phyloP scores from a whole-genome alignment of 2,329 filamentous ascomycete species.

The Penicillium janthinellum region DNA sequence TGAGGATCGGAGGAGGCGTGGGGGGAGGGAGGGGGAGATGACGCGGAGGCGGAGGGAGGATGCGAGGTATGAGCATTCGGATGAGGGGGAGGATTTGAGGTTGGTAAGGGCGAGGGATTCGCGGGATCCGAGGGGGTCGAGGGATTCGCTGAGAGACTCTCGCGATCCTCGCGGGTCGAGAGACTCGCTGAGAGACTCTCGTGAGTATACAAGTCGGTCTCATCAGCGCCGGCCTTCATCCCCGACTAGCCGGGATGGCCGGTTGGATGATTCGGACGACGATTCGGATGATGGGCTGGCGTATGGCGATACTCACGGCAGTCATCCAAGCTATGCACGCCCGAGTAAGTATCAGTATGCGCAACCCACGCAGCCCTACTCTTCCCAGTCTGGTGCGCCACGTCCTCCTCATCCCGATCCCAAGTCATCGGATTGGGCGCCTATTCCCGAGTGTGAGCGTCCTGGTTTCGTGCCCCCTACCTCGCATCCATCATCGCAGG shows the following conservation, averaged over 20 bases:
- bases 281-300: slow-evolving; percentile 40
- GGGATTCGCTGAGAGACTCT: background rate
- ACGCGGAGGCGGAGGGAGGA: slow-evolving; percentile 17
- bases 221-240: slow-evolving; percentile 25
- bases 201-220: slow-evolving; percentile 21
- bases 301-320: slow-evolving; percentile 37
- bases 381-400: slow-evolving; percentile 19
- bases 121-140: background rate
- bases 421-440: slow-evolving; percentile 37
- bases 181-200: background rate
- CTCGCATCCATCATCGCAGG: slow-evolving; percentile 36
- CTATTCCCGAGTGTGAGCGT: slow-evolving; percentile 44
- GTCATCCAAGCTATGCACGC: slow-evolving; percentile 40
- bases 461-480: slow-evolving; percentile 46
- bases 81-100: slow-evolving; percentile 24
- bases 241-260: slow-evolving; percentile 22
- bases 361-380: slow-evolving; percentile 26
- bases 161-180: background rate
- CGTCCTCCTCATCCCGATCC: slow-evolving; percentile 18
- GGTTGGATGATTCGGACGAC: slow-evolving; percentile 30
- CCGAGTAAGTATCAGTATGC: slow-evolving; percentile 36
- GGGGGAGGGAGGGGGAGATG: background rate
- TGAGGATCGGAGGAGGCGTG: slow-evolving; percentile 1
- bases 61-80: slow-evolving; percentile 29
- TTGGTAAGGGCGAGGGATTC: slow-evolving; percentile 3